phyloP scores from a whole-genome alignment of 108 stramenopile genomes.

The Skeletonema menzelii region DNA sequence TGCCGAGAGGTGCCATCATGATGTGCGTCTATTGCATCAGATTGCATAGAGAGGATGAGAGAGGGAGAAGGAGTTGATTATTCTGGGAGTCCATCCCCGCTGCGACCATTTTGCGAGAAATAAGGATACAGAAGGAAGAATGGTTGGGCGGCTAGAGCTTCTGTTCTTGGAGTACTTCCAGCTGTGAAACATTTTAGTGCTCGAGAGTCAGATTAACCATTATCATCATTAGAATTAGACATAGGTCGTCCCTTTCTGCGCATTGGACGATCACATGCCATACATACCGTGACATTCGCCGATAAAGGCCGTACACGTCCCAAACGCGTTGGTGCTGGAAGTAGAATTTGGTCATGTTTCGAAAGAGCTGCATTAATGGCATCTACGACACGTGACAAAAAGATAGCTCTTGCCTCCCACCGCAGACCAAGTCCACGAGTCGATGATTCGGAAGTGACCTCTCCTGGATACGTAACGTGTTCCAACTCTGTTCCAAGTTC shows the following conservation, averaged over 20 bases:
- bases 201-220: not conserved
- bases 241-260: slow-evolving; percentile 2
- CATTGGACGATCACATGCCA: slow-evolving; percentile 53
- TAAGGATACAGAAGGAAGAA: no score
- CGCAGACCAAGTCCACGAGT: slow-evolving; percentile 38
- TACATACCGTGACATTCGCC: slow-evolving; percentile 33
- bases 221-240: not conserved
- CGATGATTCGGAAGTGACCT: not conserved
- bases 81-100: no score
- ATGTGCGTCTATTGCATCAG: no score
- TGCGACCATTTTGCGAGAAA: no score
- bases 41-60: no score
- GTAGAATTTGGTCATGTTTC: slow-evolving; percentile 51
- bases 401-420: slow-evolving; percentile 49
- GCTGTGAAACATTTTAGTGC: no score
- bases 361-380: slow-evolving; percentile 49
- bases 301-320: slow-evolving; percentile 26
- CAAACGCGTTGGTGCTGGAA: slow-evolving; percentile 31
- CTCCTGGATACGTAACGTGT: slow-evolving; percentile 24
- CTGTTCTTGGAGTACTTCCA: no score
- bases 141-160: no score
- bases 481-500: slow-evolving; percentile 36
- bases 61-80: no score
- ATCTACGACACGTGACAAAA: slow-evolving; percentile 43
- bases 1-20: no score